Base-by-base conservation (phyloP, 169 alveolate species). In the Cryptosporidium meleagridis region DNA sequence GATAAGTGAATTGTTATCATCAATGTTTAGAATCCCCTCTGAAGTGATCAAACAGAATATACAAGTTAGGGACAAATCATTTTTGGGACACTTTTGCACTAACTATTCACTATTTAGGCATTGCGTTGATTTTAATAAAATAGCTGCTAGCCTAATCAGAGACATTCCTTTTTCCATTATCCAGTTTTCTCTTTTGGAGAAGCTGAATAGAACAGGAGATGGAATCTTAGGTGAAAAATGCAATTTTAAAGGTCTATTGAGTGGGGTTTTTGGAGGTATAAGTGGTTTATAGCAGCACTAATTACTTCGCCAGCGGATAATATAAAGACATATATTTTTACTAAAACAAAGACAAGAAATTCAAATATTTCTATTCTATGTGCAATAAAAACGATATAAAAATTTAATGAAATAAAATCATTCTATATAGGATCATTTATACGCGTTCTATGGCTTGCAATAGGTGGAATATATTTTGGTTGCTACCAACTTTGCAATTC, bases 381-480 rank as follows among this genome's bases (percentile, higher is more conserved):
- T 21, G 3, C 41, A 61, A 61, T 61, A 61, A 61, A 61, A 21
- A 21, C 45, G 5, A 61, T 61, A 12, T n/a, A 33, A 6, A 9
- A 21, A n/a, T 7, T n/a, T 29, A 26, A 18, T 21, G 26, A 39
- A 3, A 61, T n/a, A 29, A 61, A 4, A n/a, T 26, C 45, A 29
- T 61, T 61, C 41, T 61, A 29, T 61, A 18, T 29, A 16, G 69
- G 69, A 61, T 29, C 23, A 12, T 29, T 26, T 33, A 6, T 29
- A 29, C 35, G 69, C 3, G 18, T 21, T 6, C 3, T 16, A 10
- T n/a, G 18, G 69, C 18, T 14, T 61, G 12, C 69, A 6, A 14
- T 18, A 23, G 26, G 69, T n/a, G 33, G 69, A n/a, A 5, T 61
- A 21, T 61, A 61, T 61, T 61, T 61, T 12, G 69, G 69, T 61